Base-by-base conservation (phyloP, 148 eudicot species). In the Linanthus parryae region DNA sequence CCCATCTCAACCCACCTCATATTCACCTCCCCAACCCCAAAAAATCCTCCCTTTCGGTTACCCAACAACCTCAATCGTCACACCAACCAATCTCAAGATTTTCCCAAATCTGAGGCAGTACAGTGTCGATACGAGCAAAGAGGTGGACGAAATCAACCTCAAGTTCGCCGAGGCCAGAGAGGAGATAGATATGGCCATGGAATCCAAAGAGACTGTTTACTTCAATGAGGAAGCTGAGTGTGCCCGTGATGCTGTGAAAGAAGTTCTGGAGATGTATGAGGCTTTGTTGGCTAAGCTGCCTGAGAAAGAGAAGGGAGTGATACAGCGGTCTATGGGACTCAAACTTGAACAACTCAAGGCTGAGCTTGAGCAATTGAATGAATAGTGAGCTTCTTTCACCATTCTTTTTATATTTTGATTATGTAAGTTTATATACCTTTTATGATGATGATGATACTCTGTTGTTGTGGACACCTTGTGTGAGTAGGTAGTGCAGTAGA, bases 301-400 rank as follows among this genome's bases (percentile, higher is more conserved):
- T 8, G 79, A 64, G 28, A 65, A 56, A 19, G 86, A 86, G 47
- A 85, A 64, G 56, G 71, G 58, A 2, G 76, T 72, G 21, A 52
- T 91, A 40, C 78, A 65, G 56, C 76, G 97, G 71, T 79, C 97
- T 2, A 91, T 91, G 97, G 97, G 95, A 19, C 80, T 91, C 63
- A 91, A 91, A 70, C 83, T 91, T 53, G 89, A 91, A 80, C 97
- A 91, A 52, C 77, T 91, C 74, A 91, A 91, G 57, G 97, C 97
- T 64, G 95, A 86, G 70, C 78, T 91, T 61, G 74, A 75, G 16
- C 97, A 91, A 49, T 68, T 90, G 71, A 74, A 85, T 60, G 95
- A 90, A 20, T 84, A 77, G 42, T 57, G 74, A 66, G 66, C 46
- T 24, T 62, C 4, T n/a, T n/a, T n/a, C n/a, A n/a, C n/a, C n/a